Evolutionary conservation across 768 basidiomycete species (phyloP).

Genomic region (Rhodotorula sphaerocarpa): DNA sequence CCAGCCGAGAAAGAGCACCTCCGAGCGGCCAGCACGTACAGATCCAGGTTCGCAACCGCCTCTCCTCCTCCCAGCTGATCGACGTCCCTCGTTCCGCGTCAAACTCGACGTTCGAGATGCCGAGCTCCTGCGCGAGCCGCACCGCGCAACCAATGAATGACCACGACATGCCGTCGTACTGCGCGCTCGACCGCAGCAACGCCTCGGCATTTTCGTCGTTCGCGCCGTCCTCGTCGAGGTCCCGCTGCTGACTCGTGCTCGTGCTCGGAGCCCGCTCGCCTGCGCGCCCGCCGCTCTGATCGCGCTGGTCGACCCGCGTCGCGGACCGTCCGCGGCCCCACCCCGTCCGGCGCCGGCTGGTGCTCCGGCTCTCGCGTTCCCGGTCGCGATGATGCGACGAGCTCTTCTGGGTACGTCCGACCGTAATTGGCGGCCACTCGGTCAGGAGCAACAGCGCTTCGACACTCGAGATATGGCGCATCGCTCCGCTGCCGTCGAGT

Average conservation of each 20-base stretch:
- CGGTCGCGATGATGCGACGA: no score
- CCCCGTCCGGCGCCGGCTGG: no score
- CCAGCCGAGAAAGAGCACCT: accelerated
- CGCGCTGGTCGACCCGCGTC: neutral
- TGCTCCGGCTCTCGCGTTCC: no score
- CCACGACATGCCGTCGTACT: slow-evolving; percentile 33
- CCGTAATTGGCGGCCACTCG: slow-evolving; percentile 30
- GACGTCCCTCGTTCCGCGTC: neutral
- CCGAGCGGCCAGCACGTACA: slow-evolving; percentile 1
- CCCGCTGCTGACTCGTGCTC: neutral
- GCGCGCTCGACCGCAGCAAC: slow-evolving; percentile 17
- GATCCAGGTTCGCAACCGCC: slow-evolving; percentile 21
- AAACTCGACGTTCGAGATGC: slow-evolving; percentile 26
- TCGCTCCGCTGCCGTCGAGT: slow-evolving; percentile 26
- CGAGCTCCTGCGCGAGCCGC: slow-evolving; percentile 31
- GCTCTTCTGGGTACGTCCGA: neutral
- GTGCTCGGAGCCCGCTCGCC: neutral
- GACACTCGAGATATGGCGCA: slow-evolving; percentile 33
- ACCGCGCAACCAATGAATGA: slow-evolving; percentile 31
- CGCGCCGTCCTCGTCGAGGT: neutral
- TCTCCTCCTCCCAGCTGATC: slow-evolving; percentile 13
- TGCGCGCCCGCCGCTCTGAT: neutral
- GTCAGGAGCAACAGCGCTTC: slow-evolving; percentile 36
- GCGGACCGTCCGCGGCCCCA: no score
- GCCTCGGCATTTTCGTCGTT: slow-evolving; percentile 16